These are phyloP conservation scores for Lactuca saligna DNA, from an alignment of 129 eudicot genomes.

Conservation along the genomic window DNA sequence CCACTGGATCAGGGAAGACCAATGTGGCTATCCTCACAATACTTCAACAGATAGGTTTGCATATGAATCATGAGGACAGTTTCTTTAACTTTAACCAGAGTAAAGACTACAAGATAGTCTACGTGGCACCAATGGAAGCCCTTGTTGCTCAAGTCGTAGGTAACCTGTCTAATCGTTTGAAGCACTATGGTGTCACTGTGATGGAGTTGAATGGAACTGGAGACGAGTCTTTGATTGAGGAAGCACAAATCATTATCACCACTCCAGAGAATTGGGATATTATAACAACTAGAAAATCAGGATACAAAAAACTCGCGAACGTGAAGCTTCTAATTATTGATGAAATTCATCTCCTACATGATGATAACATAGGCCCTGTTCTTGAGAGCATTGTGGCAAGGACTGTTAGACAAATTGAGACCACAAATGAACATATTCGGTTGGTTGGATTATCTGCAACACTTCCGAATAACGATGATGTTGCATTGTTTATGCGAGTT, in stretches of 20 bases:
- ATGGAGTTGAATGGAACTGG: conserved; percentile 76
- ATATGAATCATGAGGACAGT: conserved; percentile 63
- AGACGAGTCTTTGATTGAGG: conserved; percentile 85
- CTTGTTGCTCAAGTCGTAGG: conserved; percentile 97
- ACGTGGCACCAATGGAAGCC: conserved; percentile 98
- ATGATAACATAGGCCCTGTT: conserved; percentile 92
- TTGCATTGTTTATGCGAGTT: conserved; percentile 73
- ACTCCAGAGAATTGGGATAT: conserved; percentile 99
- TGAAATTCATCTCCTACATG: conserved; percentile 87
- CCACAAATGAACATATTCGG: conserved; percentile 91
- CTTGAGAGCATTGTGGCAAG: conserved; percentile 93
- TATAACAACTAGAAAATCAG: conserved; percentile 78
- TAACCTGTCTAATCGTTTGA: conserved; percentile 73
- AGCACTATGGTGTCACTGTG: conserved; percentile 72
- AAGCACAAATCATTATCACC: conserved; percentile 88
- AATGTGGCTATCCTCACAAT: conserved; percentile 97
- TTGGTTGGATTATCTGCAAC: conserved; percentile 91
- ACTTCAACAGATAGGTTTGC: conserved; percentile 83
- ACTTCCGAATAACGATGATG: conserved; percentile 82
- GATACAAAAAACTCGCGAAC: conserved; percentile 72
- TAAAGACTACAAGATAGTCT: conserved; percentile 80
- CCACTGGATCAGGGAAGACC: conserved; percentile 96
- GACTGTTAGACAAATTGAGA: conserved; percentile 89
- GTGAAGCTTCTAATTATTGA: conserved; percentile 83
- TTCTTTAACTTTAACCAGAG: conserved; percentile 45